These are phyloP conservation scores for Sporobolus alterniflorus DNA, from an alignment of 202 grass and related monocot species.

Conservation along the genomic window DNA sequence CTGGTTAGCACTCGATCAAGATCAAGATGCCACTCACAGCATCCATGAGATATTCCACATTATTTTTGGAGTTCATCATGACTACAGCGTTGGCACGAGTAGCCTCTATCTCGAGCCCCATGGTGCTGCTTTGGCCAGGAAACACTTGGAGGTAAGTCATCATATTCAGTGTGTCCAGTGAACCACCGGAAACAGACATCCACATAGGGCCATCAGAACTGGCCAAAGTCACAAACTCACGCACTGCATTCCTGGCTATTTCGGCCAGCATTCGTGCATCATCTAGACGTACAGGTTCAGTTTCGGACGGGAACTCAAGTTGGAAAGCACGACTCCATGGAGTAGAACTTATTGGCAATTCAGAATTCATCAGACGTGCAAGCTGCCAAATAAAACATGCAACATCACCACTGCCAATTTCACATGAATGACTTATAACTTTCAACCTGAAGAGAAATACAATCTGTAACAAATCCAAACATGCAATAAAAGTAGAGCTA, in stretches of 20 bases:
- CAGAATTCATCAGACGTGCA: not conserved
- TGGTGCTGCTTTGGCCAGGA: not conserved
- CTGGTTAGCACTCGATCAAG: not conserved
- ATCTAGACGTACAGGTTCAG: no score
- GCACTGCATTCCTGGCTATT: not conserved
- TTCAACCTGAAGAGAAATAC: not conserved
- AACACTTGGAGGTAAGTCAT: conserved; percentile 34
- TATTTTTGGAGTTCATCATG: conserved; percentile 16
- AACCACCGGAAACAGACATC: conserved; percentile 27
- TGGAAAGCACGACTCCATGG: not conserved
- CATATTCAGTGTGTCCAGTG: conserved; percentile 43
- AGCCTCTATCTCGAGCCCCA: conserved; percentile 38
- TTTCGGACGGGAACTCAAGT: no score
- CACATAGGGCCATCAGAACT: conserved; percentile 42
- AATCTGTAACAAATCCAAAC: not conserved
- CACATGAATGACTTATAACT: not conserved
- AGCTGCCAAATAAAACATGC: conserved; percentile 35
- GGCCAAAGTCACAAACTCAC: conserved; percentile 35
- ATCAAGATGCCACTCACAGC: conserved; percentile 35
- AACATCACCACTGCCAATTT: not conserved
- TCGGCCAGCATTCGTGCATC: no score
- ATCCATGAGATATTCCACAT: conserved; percentile 58
- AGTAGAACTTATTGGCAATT: not conserved
- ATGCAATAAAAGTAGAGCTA: not conserved
- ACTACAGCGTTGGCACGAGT: conserved; percentile 52